These are phyloP conservation scores for Myrmaecium sp. DNA, from an alignment of 2,329 filamentous ascomycete species.

Conservation along the genomic window DNA sequence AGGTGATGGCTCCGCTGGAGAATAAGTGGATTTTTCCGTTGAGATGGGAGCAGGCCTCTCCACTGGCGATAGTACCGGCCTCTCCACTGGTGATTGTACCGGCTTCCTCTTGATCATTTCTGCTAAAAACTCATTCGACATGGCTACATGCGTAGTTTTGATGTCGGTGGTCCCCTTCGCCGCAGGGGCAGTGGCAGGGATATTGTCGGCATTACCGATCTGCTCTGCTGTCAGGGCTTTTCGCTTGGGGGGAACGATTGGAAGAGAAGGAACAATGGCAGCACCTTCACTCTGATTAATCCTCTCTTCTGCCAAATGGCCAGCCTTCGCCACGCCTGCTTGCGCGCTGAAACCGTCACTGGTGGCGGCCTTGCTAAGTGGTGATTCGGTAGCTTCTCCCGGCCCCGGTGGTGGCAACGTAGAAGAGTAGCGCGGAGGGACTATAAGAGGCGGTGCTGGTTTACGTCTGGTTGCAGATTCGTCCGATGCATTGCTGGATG, in stretches of 20 bases:
- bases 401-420: too few species aligned
- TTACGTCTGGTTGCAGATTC: conserved; percentile 20
- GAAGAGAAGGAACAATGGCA: conserved; percentile 15
- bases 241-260: conserved; percentile 24
- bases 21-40: too few species aligned
- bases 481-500: conserved; percentile 7
- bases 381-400: conserved; percentile 22
- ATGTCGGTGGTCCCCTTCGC: conserved; percentile 1
- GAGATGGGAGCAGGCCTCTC: too few species aligned
- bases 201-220: conserved; percentile 19
- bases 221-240: conserved; percentile 27
- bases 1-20: too few species aligned
- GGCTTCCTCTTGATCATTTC: too few species aligned
- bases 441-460: conserved; percentile 22
- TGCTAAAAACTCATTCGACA: too few species aligned
- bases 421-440: conserved; percentile 28
- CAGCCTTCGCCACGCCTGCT: conserved; percentile 9
- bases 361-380: conserved; percentile 20
- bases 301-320: too few species aligned
- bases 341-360: conserved; percentile 26
- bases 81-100: too few species aligned
- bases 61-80: too few species aligned
- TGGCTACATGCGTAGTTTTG: too few species aligned
- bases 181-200: background rate
- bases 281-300: conserved; percentile 15